Base-by-base conservation (phyloP, 1,284 basidiomycete genomes). In the Trichosporon coremiiforme region DNA sequence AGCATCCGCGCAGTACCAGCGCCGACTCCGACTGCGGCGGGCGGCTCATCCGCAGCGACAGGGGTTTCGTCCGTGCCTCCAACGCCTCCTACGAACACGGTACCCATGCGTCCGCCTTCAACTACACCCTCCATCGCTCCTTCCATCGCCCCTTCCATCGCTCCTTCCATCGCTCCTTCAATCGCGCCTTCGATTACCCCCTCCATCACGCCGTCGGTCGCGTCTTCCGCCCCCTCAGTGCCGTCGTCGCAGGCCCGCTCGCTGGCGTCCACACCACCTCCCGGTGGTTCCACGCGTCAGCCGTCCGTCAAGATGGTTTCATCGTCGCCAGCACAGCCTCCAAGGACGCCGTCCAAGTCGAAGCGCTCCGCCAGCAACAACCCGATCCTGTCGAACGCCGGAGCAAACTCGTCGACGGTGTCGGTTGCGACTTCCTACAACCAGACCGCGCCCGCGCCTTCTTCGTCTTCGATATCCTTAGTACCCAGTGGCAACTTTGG, bases 251-350 rank as follows among this genome's bases (percentile, higher is more conserved):
- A 62, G n/a, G 17, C 57, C n/a, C 57, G 57, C 17, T 62, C 57
- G 29, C 10, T 62, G 57, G 15, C 57, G 5, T 62, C 57, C 17
- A 62, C 57, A n/a, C 57, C 57, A 1, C 57, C 57, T 15, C 57
- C 57, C 15, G 25, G 55, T 5, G 57, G 57, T 62, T 35, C 57
- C 31, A 35, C 57, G 31, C 57, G 57, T 20, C 57, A 62, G 57
- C 57, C 57, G 29, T 62, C 57, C 31, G 31, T 62, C 57, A 62
- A 62, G 57, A 62, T 62, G 57, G 57, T 62, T 17, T 62, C 57
- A 20, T 17, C 57, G 2, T 62, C 57, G 57, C 57, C 57, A n/a
- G 57, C 57, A 62, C 57, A 62, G 17, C 57, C 57, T 62, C 57
- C 57, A 4, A n/a, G 57, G 57, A 62, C 57, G 17, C 57, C 57